Evolutionary conservation across 1,139 yeast species (phyloP).

Genomic region (Arxiozyma heterogenica): DNA sequence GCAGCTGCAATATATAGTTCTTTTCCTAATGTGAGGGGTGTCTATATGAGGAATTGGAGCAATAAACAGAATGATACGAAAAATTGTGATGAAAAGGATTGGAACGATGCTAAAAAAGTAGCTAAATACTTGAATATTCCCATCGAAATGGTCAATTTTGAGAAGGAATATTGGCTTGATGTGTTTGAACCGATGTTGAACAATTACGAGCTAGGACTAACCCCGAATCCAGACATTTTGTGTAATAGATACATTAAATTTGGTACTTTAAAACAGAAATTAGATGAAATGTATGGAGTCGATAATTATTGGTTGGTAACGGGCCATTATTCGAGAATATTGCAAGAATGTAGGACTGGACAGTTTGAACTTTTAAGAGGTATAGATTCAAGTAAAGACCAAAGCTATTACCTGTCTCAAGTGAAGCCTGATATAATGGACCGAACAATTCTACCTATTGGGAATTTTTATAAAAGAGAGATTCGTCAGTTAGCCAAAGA

Average conservation of each 20-base stretch:
- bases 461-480: slow-evolving; percentile 64
- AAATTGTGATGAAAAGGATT: slow-evolving; percentile 74
- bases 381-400: slow-evolving; percentile 61
- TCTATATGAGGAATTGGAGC: slow-evolving; percentile 94
- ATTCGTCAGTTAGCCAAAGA: slow-evolving; percentile 59
- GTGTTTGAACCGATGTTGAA: slow-evolving; percentile 90
- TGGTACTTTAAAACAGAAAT: slow-evolving; percentile 58
- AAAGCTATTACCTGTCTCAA: slow-evolving; percentile 79
- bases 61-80: slow-evolving; percentile 24
- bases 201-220: slow-evolving; percentile 57
- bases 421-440: slow-evolving; percentile 42
- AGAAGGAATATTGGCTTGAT: slow-evolving; percentile 82
- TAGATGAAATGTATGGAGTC: slow-evolving; percentile 34
- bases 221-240: slow-evolving; percentile 92
- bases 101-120: slow-evolving; percentile 72
- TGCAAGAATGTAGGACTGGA: slow-evolving; percentile 30
- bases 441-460: slow-evolving; percentile 66
- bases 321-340: slow-evolving; percentile 79
- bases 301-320: slow-evolving; percentile 79
- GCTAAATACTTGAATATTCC: slow-evolving; percentile 55
- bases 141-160: slow-evolving; percentile 73
- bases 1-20: slow-evolving; percentile 64
- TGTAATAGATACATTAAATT: slow-evolving; percentile 83
- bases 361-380: slow-evolving; percentile 51
- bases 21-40: slow-evolving; percentile 52